These are phyloP conservation scores for Zanthoxylum bungeanum DNA, from an alignment of 345 rosid species.

Conservation along the genomic window DNA sequence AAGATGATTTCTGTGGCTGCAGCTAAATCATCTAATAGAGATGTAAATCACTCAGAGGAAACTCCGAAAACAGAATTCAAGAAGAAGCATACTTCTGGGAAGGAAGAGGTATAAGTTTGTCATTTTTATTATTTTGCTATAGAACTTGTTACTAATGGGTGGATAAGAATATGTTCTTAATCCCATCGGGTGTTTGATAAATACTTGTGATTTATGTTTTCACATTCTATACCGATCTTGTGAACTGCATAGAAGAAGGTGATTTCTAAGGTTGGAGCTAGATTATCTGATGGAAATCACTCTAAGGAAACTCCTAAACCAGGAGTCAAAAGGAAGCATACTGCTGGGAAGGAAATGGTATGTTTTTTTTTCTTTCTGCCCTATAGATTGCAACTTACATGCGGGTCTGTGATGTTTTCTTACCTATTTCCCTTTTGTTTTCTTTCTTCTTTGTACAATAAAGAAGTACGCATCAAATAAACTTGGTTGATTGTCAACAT, in stretches of 20 bases:
- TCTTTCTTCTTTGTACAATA: not conserved
- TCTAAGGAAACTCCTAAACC: constrained; percentile 33
- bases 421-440: not conserved
- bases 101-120: constrained; percentile 37
- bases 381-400: not conserved
- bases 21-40: constrained; percentile 18
- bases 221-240: not conserved
- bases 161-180: not conserved
- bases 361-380: not conserved
- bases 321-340: constrained; percentile 32
- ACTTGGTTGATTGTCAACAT: not conserved
- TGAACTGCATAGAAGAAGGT: constrained; percentile 36
- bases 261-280: constrained; percentile 20
- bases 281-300: constrained; percentile 23
- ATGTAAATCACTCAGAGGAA: constrained; percentile 26
- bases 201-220: not conserved
- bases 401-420: not conserved
- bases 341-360: constrained; percentile 47
- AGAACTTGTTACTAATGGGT: constrained; percentile 4
- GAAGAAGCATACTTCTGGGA: constrained; percentile 37
- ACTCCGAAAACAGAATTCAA: constrained; percentile 32
- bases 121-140: not conserved
- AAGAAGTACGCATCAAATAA: not conserved
- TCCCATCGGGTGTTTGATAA: not conserved
- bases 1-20: constrained; percentile 20